These are phyloP conservation scores for Melampsora allii-populina DNA, from an alignment of 1,284 basidiomycete species.

Conservation along the genomic window DNA sequence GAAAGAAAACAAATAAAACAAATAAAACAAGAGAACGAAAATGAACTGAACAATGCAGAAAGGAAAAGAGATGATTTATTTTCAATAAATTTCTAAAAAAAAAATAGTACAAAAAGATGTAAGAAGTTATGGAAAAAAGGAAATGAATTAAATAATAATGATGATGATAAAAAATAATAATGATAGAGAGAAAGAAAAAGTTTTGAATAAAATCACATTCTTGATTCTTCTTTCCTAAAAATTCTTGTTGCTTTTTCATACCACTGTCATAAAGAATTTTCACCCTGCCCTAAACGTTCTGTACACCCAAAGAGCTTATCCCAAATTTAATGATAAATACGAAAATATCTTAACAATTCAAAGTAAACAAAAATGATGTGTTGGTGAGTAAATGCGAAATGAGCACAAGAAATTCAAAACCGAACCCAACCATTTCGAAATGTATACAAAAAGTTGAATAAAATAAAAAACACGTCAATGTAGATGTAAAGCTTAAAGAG, in stretches of 20 bases:
- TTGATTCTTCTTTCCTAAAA: not conserved
- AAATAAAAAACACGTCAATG: no score
- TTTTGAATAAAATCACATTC: not conserved
- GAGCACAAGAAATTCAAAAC: no score
- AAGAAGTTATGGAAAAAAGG: not conserved
- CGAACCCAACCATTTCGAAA: no score
- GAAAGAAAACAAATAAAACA: not conserved
- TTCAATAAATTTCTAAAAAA: not conserved
- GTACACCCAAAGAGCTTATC: not conserved
- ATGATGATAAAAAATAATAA: not conserved
- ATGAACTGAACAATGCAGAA: not conserved
- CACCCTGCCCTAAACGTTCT: not conserved
- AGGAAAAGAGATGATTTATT: not conserved
- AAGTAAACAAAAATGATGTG: no score
- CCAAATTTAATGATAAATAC: not conserved
- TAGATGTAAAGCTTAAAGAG: no score
- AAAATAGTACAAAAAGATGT: not conserved
- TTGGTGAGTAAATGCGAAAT: no score
- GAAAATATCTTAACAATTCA: no score
- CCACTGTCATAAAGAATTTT: not conserved
- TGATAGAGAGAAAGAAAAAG: not conserved
- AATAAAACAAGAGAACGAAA: not conserved
- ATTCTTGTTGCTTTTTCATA: not conserved
- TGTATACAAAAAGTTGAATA: no score
- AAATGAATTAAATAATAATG: not conserved